Evolutionary conservation across 257 asterid genomes (phyloP).

Genomic region (Misopates orontium): DNA sequence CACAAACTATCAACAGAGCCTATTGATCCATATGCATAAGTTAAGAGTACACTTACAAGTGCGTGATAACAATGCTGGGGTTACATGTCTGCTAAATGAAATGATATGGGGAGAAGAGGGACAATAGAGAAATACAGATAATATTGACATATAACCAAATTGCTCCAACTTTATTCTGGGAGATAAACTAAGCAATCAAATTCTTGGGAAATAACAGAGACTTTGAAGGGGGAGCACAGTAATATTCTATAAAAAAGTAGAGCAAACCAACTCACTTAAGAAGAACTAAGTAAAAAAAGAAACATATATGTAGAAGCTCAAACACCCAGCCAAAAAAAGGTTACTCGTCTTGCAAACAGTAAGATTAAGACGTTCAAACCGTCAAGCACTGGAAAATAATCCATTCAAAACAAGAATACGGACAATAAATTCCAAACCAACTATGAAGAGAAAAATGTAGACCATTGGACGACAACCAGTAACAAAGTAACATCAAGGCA

Average conservation of each 20-base stretch:
- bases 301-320: not conserved
- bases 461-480: constrained; percentile 20
- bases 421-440: constrained; percentile 7
- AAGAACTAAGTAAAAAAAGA: not conserved
- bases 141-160: constrained; percentile 2
- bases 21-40: constrained; percentile 28
- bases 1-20: constrained; percentile 86
- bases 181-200: constrained; percentile 4
- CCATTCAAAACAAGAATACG: not conserved
- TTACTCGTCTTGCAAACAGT: too few relatives aligned
- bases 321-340: too few relatives aligned
- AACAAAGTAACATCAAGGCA: constrained; percentile 18
- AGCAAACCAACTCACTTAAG: constrained; percentile 5
- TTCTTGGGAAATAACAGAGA: not conserved
- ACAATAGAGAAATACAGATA: not conserved
- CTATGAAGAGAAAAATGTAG: not conserved
- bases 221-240: not conserved
- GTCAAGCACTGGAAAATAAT: constrained; percentile 18
- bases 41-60: constrained; percentile 3
- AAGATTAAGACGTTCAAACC: constrained; percentile 13
- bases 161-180: not conserved
- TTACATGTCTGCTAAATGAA: not conserved
- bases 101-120: not conserved
- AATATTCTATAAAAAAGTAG: not conserved
- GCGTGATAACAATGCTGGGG: not conserved